phyloP scores from a whole-genome alignment of 331 rosid species.

The Arachis monticola region DNA sequence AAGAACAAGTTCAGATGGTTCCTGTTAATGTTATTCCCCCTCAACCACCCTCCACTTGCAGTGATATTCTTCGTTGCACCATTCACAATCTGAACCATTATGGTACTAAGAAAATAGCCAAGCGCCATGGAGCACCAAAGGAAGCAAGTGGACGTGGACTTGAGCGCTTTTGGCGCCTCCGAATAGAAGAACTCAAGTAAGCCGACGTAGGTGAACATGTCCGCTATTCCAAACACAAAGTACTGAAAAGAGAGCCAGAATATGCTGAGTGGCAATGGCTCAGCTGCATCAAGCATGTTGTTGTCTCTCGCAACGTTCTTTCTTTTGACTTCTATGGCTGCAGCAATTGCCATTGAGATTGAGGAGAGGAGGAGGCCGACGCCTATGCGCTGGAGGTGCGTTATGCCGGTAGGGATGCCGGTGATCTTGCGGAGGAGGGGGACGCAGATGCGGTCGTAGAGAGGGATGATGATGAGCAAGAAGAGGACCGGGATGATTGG shows the following conservation, averaged over 20 bases:
- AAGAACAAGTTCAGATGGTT: slow-evolving; percentile 76
- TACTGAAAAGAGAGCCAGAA: slow-evolving; percentile 91
- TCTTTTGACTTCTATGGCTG: slow-evolving; percentile 63
- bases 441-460: slow-evolving; percentile 65
- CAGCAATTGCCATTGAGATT: slow-evolving; percentile 81
- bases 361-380: slow-evolving; percentile 76
- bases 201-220: slow-evolving; percentile 86
- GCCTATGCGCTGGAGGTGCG: slow-evolving; percentile 79
- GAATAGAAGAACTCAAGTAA: slow-evolving; percentile 88
- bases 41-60: slow-evolving; percentile 77
- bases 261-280: slow-evolving; percentile 72
- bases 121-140: slow-evolving; percentile 87
- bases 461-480: slow-evolving; percentile 60
- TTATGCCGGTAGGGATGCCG: slow-evolving; percentile 71
- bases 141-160: slow-evolving; percentile 81
- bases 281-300: slow-evolving; percentile 67
- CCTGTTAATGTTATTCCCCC: slow-evolving; percentile 79
- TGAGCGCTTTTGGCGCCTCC: slow-evolving; percentile 75
- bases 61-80: slow-evolving; percentile 59
- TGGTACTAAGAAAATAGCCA: slow-evolving; percentile 77
- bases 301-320: slow-evolving; percentile 68
- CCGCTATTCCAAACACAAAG: slow-evolving; percentile 87
- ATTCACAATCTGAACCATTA: slow-evolving; percentile 74
- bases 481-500: slow-evolving; percentile 72
- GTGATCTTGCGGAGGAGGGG: slow-evolving; percentile 70